phyloP scores from a whole-genome alignment of 352 stramenopile genomes.

The Globisporangium spiculum region DNA sequence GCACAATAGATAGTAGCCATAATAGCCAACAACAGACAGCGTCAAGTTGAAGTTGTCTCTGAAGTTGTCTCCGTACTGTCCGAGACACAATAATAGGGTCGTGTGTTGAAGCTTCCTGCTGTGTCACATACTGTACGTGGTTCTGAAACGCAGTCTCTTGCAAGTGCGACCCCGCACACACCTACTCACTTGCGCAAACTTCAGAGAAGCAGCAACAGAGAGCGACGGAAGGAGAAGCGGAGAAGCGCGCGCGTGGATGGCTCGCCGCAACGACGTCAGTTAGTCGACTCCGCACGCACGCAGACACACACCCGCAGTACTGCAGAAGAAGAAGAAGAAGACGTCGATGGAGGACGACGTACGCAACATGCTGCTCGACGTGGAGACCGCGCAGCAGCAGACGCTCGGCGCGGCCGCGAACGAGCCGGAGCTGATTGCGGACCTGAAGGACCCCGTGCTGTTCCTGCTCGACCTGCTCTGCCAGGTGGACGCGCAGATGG shows the following conservation, averaged over 20 bases:
- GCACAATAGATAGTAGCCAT: too few relatives aligned
- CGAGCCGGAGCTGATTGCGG: slow-evolving; percentile 21
- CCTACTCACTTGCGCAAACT: background rate
- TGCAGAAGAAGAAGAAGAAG: background rate
- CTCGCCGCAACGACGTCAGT: background rate
- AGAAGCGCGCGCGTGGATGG: slow-evolving; percentile 3
- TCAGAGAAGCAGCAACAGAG: slow-evolving; percentile 4
- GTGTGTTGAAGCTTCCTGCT: background rate
- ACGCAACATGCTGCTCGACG: slow-evolving; percentile 33
- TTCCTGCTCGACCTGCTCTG: slow-evolving; percentile 48
- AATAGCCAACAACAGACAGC: background rate
- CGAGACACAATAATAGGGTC: background rate
- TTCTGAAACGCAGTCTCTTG: background rate
- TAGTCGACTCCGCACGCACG: background rate
- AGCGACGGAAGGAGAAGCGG: background rate
- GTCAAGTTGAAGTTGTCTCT: slow-evolving; percentile 3
- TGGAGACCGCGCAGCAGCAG: slow-evolving; percentile 37
- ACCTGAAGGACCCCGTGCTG: slow-evolving; percentile 42
- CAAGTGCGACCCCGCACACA: background rate
- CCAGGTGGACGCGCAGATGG: slow-evolving; percentile 30
- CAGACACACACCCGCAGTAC: background rate
- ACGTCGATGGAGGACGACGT: slow-evolving; percentile 19
- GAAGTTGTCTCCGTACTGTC: background rate
- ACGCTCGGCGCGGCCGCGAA: slow-evolving; percentile 26
- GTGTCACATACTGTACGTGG: background rate